Evolutionary conservation across 345 rosid species (phyloP).

Genomic region (Ceriops decandra): DNA sequence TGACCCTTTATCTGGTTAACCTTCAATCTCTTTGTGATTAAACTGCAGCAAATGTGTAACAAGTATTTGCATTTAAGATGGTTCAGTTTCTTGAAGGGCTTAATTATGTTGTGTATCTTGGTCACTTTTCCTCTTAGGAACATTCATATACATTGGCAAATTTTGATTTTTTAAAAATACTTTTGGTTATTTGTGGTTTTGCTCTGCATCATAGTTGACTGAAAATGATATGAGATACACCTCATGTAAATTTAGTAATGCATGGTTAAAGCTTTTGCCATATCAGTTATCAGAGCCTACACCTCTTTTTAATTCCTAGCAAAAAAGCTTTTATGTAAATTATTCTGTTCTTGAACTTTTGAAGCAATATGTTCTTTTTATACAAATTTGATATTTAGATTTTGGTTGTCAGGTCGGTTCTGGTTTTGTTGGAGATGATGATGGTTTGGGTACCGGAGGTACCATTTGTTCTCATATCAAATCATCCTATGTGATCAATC

Average conservation of each 20-base stretch:
- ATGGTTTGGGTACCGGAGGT: constrained; percentile 59
- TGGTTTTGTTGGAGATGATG: constrained; percentile 91
- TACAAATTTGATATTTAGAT: not conserved
- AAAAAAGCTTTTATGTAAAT: too few relatives aligned
- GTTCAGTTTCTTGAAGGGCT: too few relatives aligned
- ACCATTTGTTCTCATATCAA: constrained; percentile 64
- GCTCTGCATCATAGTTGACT: not conserved
- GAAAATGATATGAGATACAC: not conserved
- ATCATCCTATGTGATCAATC: constrained; percentile 78
- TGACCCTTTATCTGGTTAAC: not conserved
- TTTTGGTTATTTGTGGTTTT: too few relatives aligned
- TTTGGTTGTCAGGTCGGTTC: constrained; percentile 57
- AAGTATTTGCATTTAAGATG: too few relatives aligned
- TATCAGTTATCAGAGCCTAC: not conserved
- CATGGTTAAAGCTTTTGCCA: not conserved
- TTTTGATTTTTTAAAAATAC: too few relatives aligned
- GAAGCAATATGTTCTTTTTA: not conserved
- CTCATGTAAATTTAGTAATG: not conserved
- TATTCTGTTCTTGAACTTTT: not conserved
- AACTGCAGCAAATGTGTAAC: not conserved
- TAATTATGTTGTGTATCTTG: too few relatives aligned
- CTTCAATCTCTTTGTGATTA: not conserved
- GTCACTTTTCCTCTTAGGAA: too few relatives aligned
- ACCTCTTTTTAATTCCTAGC: not conserved
- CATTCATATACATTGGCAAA: too few relatives aligned